Evolutionary conservation across 306 rosid genomes (phyloP), one percentile per base, ranked within the genome.

Genomic region (Medicago arabica): DNA sequence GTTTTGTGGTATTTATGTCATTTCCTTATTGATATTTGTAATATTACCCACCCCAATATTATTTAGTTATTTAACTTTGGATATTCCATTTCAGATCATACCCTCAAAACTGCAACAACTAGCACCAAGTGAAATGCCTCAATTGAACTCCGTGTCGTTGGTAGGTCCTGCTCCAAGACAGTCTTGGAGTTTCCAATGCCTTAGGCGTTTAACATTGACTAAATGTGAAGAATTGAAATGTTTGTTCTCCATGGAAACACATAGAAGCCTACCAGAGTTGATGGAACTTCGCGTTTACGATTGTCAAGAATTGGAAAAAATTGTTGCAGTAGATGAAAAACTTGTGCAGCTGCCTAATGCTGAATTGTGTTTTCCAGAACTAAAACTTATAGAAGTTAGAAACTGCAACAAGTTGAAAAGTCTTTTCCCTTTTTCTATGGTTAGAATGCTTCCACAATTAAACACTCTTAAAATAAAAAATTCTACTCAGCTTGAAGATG

Each of bases 261-360:
- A 6, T 14, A 6, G 47, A 63, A 63, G 69, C 47, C 69, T 39
- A 41, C 53, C 5, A 18, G 34, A 66, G 51, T 17, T 66, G 71
- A 4, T 18, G 9, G 0, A 0, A 2, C 71, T 66, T 41, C 0
- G 0, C 1, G 4, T 66, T 39, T 1, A 2, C 0, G 0, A 40
- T 2, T 40, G 51, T 6, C 9, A 66, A 5, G 71, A 66, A 66
- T 18, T 40, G 53, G 71, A 66, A 41, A 34, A 66, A 40, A 9
- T 41, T 2, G 34, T 39, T 66, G 31, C 6, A 40, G 17, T 0
- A 64, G 39, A 17, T 9, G 50, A 63, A 63, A 47, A 64, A 64
- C 16, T 19, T 21, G 9, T 23, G 38, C 7, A 23, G 16, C 64
- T 18, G 2, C 3, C 60, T 18, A 10, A 19, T 21, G 28, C 15